These are phyloP conservation scores for Solanum raphanifolium DNA, from an alignment of 257 asterid genomes.

Conservation along the genomic window DNA sequence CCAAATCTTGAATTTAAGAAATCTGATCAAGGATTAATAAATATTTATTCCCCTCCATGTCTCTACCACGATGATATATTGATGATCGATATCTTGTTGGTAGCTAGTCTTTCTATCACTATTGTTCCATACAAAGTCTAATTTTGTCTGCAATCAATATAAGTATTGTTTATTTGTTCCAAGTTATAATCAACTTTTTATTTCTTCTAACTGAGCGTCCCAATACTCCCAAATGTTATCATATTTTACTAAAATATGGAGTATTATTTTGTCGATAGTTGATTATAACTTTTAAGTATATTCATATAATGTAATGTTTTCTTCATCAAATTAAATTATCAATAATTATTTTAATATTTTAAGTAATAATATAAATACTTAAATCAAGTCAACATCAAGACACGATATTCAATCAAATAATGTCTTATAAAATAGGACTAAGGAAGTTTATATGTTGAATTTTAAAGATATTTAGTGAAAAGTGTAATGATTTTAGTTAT, in stretches of 20 bases:
- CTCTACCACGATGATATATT: not conserved
- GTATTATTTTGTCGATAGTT: not conserved
- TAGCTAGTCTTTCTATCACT: not conserved
- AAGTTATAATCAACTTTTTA: not conserved
- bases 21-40: not conserved
- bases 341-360: too few relatives aligned
- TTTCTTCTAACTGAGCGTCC: not conserved
- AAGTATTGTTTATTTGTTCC: not conserved
- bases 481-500: not conserved
- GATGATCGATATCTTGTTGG: not conserved
- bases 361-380: too few relatives aligned
- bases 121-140: not conserved
- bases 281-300: not conserved
- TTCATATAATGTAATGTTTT: not conserved
- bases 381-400: too few relatives aligned
- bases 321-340: not conserved
- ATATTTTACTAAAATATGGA: not conserved
- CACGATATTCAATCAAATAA: too few relatives aligned
- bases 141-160: not conserved
- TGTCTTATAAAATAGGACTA: not conserved
- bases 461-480: not conserved
- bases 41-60: not conserved
- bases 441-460: not conserved
- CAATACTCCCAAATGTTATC: not conserved
- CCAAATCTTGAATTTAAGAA: not conserved